Conservation (phyloP, 345 rosid genomes). For the Citrus medica region DNA sequence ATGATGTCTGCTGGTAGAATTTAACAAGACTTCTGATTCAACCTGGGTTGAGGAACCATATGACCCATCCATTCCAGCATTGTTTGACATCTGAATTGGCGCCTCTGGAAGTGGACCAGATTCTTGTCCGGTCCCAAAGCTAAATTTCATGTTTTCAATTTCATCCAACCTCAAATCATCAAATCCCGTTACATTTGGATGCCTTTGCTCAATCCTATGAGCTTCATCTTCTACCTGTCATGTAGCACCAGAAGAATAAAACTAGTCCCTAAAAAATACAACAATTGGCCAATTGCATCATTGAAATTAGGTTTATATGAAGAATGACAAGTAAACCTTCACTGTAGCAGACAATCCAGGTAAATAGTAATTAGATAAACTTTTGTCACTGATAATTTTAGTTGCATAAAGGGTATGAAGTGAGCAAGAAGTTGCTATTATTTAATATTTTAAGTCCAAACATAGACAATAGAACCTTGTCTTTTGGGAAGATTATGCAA, state of each 20-base stretch:
- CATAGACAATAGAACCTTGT: background rate
- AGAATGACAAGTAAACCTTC: background rate
- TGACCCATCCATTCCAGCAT: constrained; percentile 25
- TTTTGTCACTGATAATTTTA: background rate
- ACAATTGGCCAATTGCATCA: background rate
- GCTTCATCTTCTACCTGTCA: constrained; percentile 41
- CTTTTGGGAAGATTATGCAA: background rate
- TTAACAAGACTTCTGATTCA: constrained; percentile 32
- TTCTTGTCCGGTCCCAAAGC: constrained; percentile 31
- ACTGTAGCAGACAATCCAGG: background rate
- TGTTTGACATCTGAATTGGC: constrained; percentile 25
- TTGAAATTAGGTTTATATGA: background rate
- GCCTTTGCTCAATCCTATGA: constrained; percentile 17
- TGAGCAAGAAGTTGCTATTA: background rate
- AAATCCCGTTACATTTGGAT: constrained; percentile 26
- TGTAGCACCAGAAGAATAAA: constrained; percentile 9
- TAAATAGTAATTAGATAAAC: background rate
- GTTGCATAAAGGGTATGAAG: background rate
- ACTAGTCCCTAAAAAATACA: background rate
- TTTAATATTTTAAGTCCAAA: background rate
- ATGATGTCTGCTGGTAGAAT: constrained; percentile 20
- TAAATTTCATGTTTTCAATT: constrained; percentile 35
- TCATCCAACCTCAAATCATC: constrained; percentile 52
- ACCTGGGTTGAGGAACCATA: constrained; percentile 29
- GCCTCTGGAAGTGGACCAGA: constrained; percentile 28